phyloP scores from a whole-genome alignment of 2,329 filamentous ascomycete species.

The Cytospora paraplurivora region DNA sequence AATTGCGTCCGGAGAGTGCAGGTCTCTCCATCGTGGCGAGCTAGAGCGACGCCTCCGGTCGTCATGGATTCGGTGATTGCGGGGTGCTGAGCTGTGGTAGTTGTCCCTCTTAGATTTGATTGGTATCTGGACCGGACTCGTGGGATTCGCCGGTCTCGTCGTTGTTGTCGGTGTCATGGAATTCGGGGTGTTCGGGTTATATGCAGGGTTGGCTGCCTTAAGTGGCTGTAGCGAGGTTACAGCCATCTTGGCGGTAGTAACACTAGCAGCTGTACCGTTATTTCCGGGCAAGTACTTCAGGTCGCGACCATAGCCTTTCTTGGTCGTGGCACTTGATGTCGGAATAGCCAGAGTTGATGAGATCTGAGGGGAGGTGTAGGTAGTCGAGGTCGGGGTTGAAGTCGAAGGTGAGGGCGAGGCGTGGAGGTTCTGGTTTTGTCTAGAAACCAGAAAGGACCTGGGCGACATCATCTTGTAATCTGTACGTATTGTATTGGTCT shows the following conservation, averaged over 20 bases:
- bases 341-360: slow-evolving; percentile 22
- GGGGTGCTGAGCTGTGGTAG: slow-evolving; percentile 41
- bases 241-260: slow-evolving; percentile 34
- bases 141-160: slow-evolving; percentile 43
- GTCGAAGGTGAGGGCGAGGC: slow-evolving; percentile 26
- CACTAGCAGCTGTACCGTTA: slow-evolving; percentile 31
- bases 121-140: slow-evolving; percentile 60
- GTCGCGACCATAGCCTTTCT: slow-evolving; percentile 38
- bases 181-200: slow-evolving; percentile 34
- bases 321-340: slow-evolving; percentile 27
- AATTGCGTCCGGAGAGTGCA: slow-evolving; percentile 56
- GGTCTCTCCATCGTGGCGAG: slow-evolving; percentile 42
- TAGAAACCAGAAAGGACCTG: slow-evolving; percentile 43
- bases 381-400: slow-evolving; percentile 24
- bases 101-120: slow-evolving; percentile 44
- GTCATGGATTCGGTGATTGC: slow-evolving; percentile 37
- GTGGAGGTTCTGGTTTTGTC: slow-evolving; percentile 35
- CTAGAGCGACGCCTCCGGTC: slow-evolving; percentile 40
- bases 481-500: slow-evolving; percentile 11
- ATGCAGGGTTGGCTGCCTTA: slow-evolving; percentile 30
- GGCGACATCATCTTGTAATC: slow-evolving; percentile 42
- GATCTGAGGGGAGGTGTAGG: slow-evolving; percentile 24
- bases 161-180: slow-evolving; percentile 35
- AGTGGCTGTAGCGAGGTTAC: slow-evolving; percentile 34
- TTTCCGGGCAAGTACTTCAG: slow-evolving; percentile 16